These are phyloP conservation scores for Nothophoma quercina DNA, from an alignment of 2,329 filamentous ascomycete species.

Conservation along the genomic window DNA sequence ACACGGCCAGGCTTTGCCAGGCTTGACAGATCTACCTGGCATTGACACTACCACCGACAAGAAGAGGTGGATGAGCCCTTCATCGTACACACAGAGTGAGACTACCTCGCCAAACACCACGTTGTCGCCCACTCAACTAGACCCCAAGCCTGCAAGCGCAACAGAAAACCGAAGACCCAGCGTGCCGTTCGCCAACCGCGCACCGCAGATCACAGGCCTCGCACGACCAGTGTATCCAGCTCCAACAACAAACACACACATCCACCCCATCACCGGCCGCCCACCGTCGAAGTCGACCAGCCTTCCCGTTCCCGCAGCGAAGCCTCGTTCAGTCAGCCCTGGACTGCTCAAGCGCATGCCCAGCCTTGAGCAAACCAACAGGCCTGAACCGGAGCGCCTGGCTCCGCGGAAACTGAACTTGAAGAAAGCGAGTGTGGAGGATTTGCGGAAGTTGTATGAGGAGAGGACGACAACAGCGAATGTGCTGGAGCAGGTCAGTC, in stretches of 20 bases:
- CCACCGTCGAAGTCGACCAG: constrained; percentile 40
- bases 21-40: constrained; percentile 19
- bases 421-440: constrained; percentile 57
- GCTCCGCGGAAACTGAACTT: constrained; percentile 50
- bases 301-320: constrained; percentile 38
- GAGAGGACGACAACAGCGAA: constrained; percentile 54
- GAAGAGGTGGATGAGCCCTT: constrained; percentile 6
- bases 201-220: constrained; percentile 46
- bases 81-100: constrained; percentile 21
- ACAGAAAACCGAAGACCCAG: constrained; percentile 41
- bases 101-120: constrained; percentile 26
- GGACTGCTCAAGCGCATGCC: constrained; percentile 57
- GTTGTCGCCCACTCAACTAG: constrained; percentile 24
- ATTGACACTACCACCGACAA: constrained; percentile 11
- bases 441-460: constrained; percentile 58
- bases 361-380: constrained; percentile 48
- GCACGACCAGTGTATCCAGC: constrained; percentile 46
- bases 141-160: constrained; percentile 19
- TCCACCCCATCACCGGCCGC: constrained; percentile 33
- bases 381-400: constrained; percentile 26
- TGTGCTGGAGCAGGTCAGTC: constrained; percentile 33
- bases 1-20: constrained; percentile 30
- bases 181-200: constrained; percentile 38
- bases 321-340: constrained; percentile 49
- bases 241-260: constrained; percentile 14